Conservation (phyloP, 495 filamentous ascomycete species). For the Lophiotrema nucula region DNA sequence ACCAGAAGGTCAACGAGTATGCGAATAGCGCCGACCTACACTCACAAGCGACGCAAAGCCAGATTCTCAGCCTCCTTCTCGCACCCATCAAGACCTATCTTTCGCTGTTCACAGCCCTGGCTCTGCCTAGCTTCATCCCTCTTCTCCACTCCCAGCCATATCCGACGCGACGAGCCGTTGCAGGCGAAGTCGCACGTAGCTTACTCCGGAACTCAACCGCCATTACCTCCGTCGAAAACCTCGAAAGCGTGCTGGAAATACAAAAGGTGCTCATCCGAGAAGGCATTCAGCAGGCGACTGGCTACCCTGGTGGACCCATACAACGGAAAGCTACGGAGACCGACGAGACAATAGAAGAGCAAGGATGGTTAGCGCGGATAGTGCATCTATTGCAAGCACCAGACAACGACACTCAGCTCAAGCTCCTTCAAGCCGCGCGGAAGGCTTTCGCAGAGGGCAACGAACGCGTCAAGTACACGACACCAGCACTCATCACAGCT, state of each 20-base stretch:
- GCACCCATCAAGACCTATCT: slow-evolving; percentile 85
- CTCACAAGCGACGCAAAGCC: slow-evolving; percentile 80
- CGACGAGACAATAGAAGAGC: slow-evolving; percentile 95
- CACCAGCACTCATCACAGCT: slow-evolving; percentile 85
- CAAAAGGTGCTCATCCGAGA: slow-evolving; percentile 89
- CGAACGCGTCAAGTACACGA: slow-evolving; percentile 92
- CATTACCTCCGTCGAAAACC: slow-evolving; percentile 71
- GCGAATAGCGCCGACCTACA: slow-evolving; percentile 93
- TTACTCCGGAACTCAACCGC: slow-evolving; percentile 75
- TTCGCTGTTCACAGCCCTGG: slow-evolving; percentile 89
- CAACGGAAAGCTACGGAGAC: slow-evolving; percentile 70
- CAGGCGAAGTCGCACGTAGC: slow-evolving; percentile 76
- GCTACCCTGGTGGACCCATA: slow-evolving; percentile 74
- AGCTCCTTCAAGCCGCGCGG: slow-evolving; percentile 83
- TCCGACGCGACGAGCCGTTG: slow-evolving; percentile 83
- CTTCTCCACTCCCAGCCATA: slow-evolving; percentile 92
- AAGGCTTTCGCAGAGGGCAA: slow-evolving; percentile 91
- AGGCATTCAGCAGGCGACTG: slow-evolving; percentile 77
- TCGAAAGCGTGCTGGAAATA: slow-evolving; percentile 86
- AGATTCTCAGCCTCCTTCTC: slow-evolving; percentile 81
- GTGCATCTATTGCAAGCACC: slow-evolving; percentile 80
- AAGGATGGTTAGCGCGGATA: slow-evolving; percentile 91
- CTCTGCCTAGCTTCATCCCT: slow-evolving; percentile 86
- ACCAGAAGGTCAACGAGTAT: slow-evolving; percentile 82
- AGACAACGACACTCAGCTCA: slow-evolving; percentile 90